These are phyloP conservation scores for Dioscorea cayenensis DNA, from an alignment of 116 monocot genomes.

Conservation along the genomic window DNA sequence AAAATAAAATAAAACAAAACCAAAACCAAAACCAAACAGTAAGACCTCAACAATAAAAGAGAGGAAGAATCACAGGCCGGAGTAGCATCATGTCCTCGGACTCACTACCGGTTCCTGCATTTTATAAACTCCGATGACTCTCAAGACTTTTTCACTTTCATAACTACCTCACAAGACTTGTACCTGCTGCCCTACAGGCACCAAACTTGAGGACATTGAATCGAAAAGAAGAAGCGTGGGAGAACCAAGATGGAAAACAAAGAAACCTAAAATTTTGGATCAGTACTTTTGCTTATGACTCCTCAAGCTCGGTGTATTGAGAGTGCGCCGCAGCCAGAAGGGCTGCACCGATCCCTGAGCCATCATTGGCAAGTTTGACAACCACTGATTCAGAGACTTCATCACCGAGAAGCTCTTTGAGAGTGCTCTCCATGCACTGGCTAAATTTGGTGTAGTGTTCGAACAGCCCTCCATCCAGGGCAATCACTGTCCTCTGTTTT, in stretches of 20 bases:
- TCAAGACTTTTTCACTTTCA: too few relatives aligned
- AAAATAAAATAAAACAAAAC: too few relatives aligned
- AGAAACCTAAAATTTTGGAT: neutral
- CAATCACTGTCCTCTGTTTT: slow-evolving; percentile 43
- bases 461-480: slow-evolving; percentile 60
- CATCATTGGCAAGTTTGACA: slow-evolving; percentile 44
- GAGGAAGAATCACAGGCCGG: neutral
- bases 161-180: too few relatives aligned
- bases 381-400: slow-evolving; percentile 31
- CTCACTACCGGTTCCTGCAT: slow-evolving; percentile 5
- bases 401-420: slow-evolving; percentile 49
- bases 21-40: too few relatives aligned
- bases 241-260: neutral
- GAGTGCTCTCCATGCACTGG: slow-evolving; percentile 38
- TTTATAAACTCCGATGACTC: neutral
- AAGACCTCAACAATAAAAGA: too few relatives aligned
- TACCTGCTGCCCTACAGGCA: neutral
- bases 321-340: slow-evolving; percentile 66
- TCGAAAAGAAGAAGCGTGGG: neutral
- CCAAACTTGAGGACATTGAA: neutral
- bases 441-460: slow-evolving; percentile 63
- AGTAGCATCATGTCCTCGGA: neutral
- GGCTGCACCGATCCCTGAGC: slow-evolving; percentile 64
- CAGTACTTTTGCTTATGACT: neutral
- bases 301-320: slow-evolving; percentile 26